Evolutionary conservation across 78 protist genomes (phyloP).

Genomic region (Dictyostelium brefeldianum): DNA sequence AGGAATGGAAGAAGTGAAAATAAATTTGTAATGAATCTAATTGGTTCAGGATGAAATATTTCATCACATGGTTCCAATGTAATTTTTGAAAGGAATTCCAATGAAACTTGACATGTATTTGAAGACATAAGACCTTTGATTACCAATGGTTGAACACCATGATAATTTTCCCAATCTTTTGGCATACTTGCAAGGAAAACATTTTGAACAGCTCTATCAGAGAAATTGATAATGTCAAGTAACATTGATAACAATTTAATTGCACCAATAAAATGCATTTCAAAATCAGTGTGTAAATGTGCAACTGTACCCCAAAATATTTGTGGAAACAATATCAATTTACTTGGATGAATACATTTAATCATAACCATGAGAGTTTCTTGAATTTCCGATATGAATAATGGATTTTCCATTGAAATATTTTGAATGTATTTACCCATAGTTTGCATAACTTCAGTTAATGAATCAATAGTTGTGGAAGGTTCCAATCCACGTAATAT

Average conservation of each 20-base stretch:
- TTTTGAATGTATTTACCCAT: conserved; percentile 48
- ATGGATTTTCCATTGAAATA: conserved; percentile 6
- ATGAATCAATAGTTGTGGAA: conserved; percentile 59
- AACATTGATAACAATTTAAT: conserved; percentile 50
- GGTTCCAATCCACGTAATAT: conserved; percentile 73
- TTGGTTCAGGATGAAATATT: conserved; percentile 71
- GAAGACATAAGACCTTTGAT: conserved; percentile 56
- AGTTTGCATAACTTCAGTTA: conserved; percentile 53
- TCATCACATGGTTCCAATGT: conserved; percentile 78
- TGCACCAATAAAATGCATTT: conserved; percentile 46
- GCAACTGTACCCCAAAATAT: conserved; percentile 75
- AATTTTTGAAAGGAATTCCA: conserved; percentile 44
- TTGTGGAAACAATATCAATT: conserved; percentile 68
- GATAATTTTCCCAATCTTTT: conserved; percentile 68
- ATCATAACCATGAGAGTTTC: conserved; percentile 58
- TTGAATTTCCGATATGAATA: conserved; percentile 53
- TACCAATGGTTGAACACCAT: conserved; percentile 74
- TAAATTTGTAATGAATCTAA: conserved; percentile 67
- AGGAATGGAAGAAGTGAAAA: conserved; percentile 42
- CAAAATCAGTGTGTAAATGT: conserved; percentile 55
- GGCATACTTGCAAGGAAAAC: conserved; percentile 78
- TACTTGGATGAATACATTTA: conserved; percentile 58
- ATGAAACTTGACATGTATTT: conserved; percentile 12
- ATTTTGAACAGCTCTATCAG: conserved; percentile 71
- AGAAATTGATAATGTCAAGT: conserved; percentile 50